Evolutionary conservation across 1,284 basidiomycete genomes (phyloP), one percentile per base, ranked within the genome.

Genomic region (Ustilago xerochloae): DNA sequence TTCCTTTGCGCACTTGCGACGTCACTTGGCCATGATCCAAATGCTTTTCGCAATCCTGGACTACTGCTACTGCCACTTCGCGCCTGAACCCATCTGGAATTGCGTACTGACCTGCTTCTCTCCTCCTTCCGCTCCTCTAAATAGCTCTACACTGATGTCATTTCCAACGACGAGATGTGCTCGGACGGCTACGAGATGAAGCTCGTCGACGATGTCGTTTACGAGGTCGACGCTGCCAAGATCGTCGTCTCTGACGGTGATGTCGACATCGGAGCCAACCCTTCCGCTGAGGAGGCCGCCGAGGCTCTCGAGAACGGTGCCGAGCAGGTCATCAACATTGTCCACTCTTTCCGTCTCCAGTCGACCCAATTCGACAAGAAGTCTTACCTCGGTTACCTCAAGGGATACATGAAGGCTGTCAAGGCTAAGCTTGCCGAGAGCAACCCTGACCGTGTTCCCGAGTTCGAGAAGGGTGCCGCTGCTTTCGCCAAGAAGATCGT

Each of bases 321-420:
- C 32, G 43, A 78, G 73, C 76, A 81, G 73, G 91, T 97, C 84
- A 99, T 95, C 91, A 94, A 99, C 87, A 88, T 99, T 78, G 91
- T 91, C 68, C 87, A 94, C 88, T 93, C 94, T 51, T 95, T 96
- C 90, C 91, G 94, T 82, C 91, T 99, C 70, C 90, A 93, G 84
- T 49, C 85, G 36, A 96, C 93, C 29, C 38, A 82, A 8, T 99
- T 97, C 86, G 94, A 98, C 88, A 99, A 98, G 87, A 97, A 97
- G 87, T 86, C 87, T 38, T 99, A 89, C 87, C 87, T 94, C 48
- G 86, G 88, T 43, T 91, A 96, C 86, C 90, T 99, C 84, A 99
- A 97, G 74, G 87, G 84, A 54, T 93, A 93, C 88, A 93, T 93
- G 92, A 93, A 93, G 87, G 84, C 87, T 10, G 86, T 93, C 86